Evolutionary conservation across 768 basidiomycete species (phyloP).

Genomic region (Russula emetica): DNA sequence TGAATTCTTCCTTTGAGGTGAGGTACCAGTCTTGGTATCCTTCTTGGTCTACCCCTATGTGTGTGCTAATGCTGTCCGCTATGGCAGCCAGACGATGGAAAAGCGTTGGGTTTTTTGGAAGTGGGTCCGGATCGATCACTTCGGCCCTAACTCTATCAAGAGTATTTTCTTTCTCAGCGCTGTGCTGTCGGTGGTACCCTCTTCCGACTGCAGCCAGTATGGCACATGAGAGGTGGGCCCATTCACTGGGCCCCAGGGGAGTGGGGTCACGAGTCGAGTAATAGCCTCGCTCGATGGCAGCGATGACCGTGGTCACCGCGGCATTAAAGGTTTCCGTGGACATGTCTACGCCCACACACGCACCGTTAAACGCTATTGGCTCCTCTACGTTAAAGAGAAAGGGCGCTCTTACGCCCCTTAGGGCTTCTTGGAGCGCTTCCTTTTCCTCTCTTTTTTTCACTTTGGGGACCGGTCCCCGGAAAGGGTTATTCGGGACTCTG

Average conservation of each 20-base stretch:
- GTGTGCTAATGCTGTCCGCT: not conserved
- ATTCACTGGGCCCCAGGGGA: not conserved
- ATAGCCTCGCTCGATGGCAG: not conserved
- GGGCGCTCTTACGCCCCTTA: not conserved
- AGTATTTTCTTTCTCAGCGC: fast-evolving
- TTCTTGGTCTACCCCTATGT: not conserved
- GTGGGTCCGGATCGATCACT: not conserved
- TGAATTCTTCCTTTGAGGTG: not conserved
- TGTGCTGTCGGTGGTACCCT: not conserved
- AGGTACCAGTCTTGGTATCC: too few relatives aligned
- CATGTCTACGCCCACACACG: not conserved
- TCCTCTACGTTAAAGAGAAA: not conserved
- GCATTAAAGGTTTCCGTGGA: not conserved
- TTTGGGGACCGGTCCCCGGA: not conserved
- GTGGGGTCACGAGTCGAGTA: not conserved
- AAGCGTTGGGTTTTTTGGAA: not conserved
- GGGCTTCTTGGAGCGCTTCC: not conserved
- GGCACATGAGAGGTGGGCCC: not conserved
- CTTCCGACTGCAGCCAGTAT: not conserved
- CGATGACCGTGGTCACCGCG: not conserved
- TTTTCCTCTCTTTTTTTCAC: not conserved
- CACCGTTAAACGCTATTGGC: not conserved
- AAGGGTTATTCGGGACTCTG: not conserved
- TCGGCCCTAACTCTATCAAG: not conserved
- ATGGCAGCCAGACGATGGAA: not conserved